Evolutionary conservation across 164 flowering plant genomes (phyloP), one percentile per base, ranked within the genome.

Genomic region (Aristolochia contorta): DNA sequence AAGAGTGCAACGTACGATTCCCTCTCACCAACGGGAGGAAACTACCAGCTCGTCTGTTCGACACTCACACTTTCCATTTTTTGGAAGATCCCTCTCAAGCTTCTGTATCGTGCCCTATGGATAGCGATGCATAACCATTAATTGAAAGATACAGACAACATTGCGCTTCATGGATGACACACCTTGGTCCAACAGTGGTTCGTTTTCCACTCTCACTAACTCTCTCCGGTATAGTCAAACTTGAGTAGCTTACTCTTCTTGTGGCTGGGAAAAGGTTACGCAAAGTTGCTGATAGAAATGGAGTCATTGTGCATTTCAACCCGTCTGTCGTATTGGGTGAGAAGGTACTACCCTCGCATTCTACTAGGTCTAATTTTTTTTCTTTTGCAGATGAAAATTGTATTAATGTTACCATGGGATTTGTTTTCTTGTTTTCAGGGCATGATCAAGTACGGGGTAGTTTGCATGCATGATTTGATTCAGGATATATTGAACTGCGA

Each of bases 231-330:
- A 43, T 14, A 8, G 30, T 5, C 30, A 27, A 27, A 27, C 30
- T 5, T 27, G 30, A 27, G 30, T 2, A 27, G 30, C 30, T 27
- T 2, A 27, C 3, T 27, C 5, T 55, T 21, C 23, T 56, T 12
- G 13, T 71, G 43, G 27, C 24, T 43, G 69, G 18, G 69, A 19
- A 70, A 64, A 92, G 96, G 77, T 86, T 58, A 87, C 90, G 48
- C 59, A 53, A n/a, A 61, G 78, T 87, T 63, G 94, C 98, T 1
- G 91, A 87, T 69, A 22, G 70, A 24, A 76, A 90, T 56, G 98
- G 98, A 41, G 94, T 87, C 14, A 94, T 96, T 54, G 96, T 93
- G 25, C 97, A 90, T 74, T 93, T 90, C 76, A 93, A 93, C 65
- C 97, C 98, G 15, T 93, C 70, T 71, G 94, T 90, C 45, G 61